Evolutionary conservation across 306 rosid genomes (phyloP), one percentile per base, ranked within the genome.

Genomic region (Sesbania bispinosa): DNA sequence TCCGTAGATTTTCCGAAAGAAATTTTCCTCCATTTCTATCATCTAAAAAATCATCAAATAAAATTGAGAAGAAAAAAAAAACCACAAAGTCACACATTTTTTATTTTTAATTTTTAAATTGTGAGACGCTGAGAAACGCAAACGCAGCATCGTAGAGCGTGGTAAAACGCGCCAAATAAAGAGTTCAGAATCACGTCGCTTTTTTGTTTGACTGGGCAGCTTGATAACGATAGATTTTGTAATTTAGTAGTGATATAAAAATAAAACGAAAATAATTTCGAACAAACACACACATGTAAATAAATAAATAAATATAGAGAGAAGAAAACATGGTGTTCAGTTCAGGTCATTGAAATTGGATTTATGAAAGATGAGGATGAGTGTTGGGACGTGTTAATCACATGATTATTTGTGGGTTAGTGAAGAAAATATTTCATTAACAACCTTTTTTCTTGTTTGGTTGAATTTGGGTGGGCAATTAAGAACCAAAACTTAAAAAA

Each of bases 111-210:
- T 3, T 23, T 10, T 35, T 13, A 50, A 36, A 27, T 16, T 6
- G 15, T 57, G 82, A 9, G 82, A 78, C 69, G 82, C 63, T 64
- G 46, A 45, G 74, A 78, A 78, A 35, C 69, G 82, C 29, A 65
- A 75, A 54, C 68, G 80, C 63, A 33, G 63, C 60, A 41, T 30
- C 32, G 4, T 2, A 39, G 67, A 46, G 73, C 58, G 76, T 77
- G 38, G 9, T 7, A 1, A 1, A n/a, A 26, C 76, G 76, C 29
- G 42, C 53, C 4, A 7, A 6, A 11, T 2, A 27, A 5, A 16
- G 19, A 30, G 23, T 16, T 47, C 13, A 16, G 53, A 11, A 39
- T 27, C 73, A 54, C 50, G 43, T 70, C 10, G 11, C 41, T 10
- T 41, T 43, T 63, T 51, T 53, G 14, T 62, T 43, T 43, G 74